Evolutionary conservation across 345 rosid genomes (phyloP).

Genomic region (Gossypium mustelinum): DNA sequence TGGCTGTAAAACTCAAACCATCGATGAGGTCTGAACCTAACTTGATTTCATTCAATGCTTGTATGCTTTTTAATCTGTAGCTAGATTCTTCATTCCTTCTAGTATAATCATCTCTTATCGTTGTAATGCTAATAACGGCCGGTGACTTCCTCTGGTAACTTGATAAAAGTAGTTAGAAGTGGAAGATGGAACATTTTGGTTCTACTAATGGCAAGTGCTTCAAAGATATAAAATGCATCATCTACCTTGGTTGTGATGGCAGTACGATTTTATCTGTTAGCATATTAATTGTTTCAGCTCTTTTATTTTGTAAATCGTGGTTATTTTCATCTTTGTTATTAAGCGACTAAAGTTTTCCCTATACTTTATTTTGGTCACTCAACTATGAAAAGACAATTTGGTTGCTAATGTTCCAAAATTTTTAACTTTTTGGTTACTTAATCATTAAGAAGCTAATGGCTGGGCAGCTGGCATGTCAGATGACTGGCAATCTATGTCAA

Average conservation of each 20-base stretch:
- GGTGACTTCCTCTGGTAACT: not conserved
- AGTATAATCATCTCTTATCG: not conserved
- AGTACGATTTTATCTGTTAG: not conserved
- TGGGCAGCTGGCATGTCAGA: no score
- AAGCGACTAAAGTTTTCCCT: no score
- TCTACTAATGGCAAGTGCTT: not conserved
- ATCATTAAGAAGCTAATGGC: no score
- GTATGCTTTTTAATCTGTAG: not conserved
- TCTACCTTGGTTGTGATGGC: not conserved
- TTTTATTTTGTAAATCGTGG: not conserved
- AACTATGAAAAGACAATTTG: no score
- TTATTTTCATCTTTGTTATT: not conserved
- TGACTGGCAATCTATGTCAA: no score
- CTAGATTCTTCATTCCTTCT: conserved; percentile 2
- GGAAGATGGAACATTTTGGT: not conserved
- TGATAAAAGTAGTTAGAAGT: not conserved
- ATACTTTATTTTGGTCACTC: no score
- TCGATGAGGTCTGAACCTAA: conserved; percentile 71
- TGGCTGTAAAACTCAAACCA: conserved; percentile 75
- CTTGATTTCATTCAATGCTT: conserved; percentile 9
- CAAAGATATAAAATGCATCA: not conserved
- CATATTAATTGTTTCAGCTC: not conserved
- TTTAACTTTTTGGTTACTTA: no score
- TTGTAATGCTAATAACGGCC: not conserved
- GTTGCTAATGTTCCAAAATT: no score